Evolutionary conservation across 306 rosid species (phyloP), one percentile per base, ranked within the genome.

Genomic region (Glycyrrhiza uralensis): DNA sequence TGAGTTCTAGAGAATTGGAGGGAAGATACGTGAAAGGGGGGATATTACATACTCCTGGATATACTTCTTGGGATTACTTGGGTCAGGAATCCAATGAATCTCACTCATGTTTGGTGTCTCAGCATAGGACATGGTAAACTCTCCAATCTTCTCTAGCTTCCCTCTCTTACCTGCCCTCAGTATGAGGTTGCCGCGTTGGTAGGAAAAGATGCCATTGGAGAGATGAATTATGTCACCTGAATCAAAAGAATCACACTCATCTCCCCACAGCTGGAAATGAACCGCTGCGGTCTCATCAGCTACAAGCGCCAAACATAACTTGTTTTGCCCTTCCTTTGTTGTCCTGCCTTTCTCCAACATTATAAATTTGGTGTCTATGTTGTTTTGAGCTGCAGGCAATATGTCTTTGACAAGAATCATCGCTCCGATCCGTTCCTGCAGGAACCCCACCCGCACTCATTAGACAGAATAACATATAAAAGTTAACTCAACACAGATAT

Each of bases 61-160:
- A 47, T 78, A 85, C 75, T 49, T 82, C n/a, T 39, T 85, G 2
- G 87, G 56, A 77, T 84, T 44, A 5, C 20, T 79, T 0, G 85
- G 83, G 14, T 87, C 83, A 26, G 72, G 89, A 81, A 81, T 52
- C 96, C 98, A 93, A 18, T 71, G 90, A 63, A 90, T 90, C 84
- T 93, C 92, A 17, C 98, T 88, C 90, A 93, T 80, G 76, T 93
- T 92, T 10, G 96, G 96, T 2, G 90, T 84, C 84, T 90, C 91
- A 32, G 82, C 87, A 60, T 20, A 90, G 4, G 87, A 75, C 97
- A 90, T 87, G 0, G 82, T 79, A 71, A 85, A 86, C 49, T 85
- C 98, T 24, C 95, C 98, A 1, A 90, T 82, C 87, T 86, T 92
- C 63, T 71, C 84, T 1, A 85, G 72, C 70, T 71, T 88, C 39